phyloP scores from a whole-genome alignment of 306 rosid genomes.

The Boehmeria nivea region DNA sequence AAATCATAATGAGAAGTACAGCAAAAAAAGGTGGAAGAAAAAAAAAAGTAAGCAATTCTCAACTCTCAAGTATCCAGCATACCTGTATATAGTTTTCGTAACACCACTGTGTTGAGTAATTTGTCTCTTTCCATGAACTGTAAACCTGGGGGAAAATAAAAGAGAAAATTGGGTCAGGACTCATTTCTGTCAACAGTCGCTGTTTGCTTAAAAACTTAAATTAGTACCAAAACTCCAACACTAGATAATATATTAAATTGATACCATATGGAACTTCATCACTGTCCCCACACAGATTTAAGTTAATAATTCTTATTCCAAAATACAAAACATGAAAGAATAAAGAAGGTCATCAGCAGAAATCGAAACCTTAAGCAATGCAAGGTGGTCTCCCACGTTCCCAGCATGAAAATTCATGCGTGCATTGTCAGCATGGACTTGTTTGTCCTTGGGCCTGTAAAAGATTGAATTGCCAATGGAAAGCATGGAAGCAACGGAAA shows the following conservation, averaged over 20 bases:
- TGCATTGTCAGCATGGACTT: constrained; percentile 96
- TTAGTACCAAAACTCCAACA: not conserved
- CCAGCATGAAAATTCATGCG: constrained; percentile 86
- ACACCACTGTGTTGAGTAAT: constrained; percentile 96
- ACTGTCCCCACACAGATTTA: not conserved
- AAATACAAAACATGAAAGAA: constrained; percentile 10
- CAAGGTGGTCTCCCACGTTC: constrained; percentile 87
- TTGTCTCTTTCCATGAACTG: constrained; percentile 95
- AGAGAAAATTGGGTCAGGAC: not conserved
- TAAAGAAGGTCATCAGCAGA: not conserved
- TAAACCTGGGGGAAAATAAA: constrained; percentile 46
- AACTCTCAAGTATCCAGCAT: too few species aligned
- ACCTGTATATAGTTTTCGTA: constrained; percentile 93
- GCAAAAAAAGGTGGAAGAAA: too few species aligned
- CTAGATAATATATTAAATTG: not conserved
- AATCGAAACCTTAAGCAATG: constrained; percentile 65
- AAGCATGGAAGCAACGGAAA: constrained; percentile 89
- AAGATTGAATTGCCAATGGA: constrained; percentile 87
- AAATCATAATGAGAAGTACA: too few species aligned
- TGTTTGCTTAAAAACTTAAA: not conserved
- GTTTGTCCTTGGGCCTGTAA: constrained; percentile 98
- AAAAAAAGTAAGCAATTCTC: too few species aligned
- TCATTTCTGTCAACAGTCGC: constrained; percentile 3
- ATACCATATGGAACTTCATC: not conserved
- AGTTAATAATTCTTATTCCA: too few species aligned